phyloP scores from a whole-genome alignment of 495 filamentous ascomycete genomes.

The Lasiosphaeriaceae sp. region DNA sequence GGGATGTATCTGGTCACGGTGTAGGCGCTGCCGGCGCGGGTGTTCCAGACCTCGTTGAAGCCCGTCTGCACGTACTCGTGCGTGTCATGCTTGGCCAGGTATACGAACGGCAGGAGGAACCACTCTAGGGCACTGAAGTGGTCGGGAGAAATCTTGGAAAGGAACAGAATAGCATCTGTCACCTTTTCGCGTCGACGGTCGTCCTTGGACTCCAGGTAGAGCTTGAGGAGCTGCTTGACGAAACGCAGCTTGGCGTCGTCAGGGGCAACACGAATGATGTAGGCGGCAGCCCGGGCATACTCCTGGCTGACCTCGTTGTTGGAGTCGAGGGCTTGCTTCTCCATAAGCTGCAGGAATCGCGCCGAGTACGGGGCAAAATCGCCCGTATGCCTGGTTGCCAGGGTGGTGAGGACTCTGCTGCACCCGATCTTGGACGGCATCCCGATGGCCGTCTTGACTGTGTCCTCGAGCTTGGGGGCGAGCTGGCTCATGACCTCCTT shows the following conservation, averaged over 20 bases:
- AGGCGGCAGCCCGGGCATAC: constrained; percentile 83
- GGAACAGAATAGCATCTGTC: constrained; percentile 71
- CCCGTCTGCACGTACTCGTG: constrained; percentile 69
- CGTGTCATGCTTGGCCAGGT: constrained; percentile 79
- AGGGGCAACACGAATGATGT: constrained; percentile 70
- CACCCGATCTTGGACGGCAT: constrained; percentile 92
- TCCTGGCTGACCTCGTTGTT: constrained; percentile 86
- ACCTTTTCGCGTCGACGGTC: constrained; percentile 66
- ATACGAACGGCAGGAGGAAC: constrained; percentile 78
- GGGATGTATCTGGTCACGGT: constrained; percentile 76
- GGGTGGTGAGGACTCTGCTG: constrained; percentile 77
- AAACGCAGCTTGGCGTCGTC: constrained; percentile 66
- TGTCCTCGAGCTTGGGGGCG: constrained; percentile 64
- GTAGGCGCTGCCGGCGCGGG: constrained; percentile 80
- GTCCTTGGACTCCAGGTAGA: constrained; percentile 80
- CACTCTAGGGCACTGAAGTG: constrained; percentile 74
- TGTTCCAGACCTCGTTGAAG: constrained; percentile 80
- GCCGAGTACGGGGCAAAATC: constrained; percentile 75
- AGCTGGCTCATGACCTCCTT: constrained; percentile 67
- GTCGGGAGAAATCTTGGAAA: constrained; percentile 85
- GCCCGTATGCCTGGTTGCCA: constrained; percentile 71
- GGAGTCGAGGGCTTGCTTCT: constrained; percentile 77
- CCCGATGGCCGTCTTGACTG: constrained; percentile 80
- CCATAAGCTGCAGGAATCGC: constrained; percentile 68
- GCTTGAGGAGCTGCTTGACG: constrained; percentile 57